Evolutionary conservation across 2,329 filamentous ascomycete genomes (phyloP).

Genomic region (Arachnomyces sp.): DNA sequence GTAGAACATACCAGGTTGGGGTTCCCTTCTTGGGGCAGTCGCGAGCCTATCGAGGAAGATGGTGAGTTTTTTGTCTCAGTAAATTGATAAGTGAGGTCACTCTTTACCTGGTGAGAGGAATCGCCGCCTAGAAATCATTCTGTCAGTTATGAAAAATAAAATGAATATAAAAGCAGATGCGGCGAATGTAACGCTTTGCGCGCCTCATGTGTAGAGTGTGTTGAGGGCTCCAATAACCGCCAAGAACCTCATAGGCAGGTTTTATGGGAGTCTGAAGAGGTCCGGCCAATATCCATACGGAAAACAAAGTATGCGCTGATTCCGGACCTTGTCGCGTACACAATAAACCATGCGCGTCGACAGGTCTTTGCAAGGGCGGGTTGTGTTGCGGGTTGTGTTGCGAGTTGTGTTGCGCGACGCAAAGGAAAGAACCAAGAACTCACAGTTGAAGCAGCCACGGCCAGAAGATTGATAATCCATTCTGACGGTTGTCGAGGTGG

Average conservation of each 20-base stretch:
- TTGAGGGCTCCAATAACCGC: neutral
- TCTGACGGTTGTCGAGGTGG: conserved; percentile 11
- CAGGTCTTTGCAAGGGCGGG: no score
- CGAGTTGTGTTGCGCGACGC: neutral
- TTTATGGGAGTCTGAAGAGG: no score
- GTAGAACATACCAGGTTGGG: conserved; percentile 67
- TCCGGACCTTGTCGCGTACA: no score
- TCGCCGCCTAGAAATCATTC: conserved; percentile 53
- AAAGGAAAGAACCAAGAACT: conserved; percentile 23
- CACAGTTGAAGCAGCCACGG: conserved; percentile 53
- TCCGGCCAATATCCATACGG: no score
- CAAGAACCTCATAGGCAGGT: no score
- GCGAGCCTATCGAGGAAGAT: conserved; percentile 58
- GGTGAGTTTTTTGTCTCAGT: no score
- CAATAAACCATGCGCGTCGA: no score
- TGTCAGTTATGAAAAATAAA: conserved; percentile 13
- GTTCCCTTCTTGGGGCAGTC: conserved; percentile 79
- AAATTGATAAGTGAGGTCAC: conserved; percentile 20
- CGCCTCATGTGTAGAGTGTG: neutral
- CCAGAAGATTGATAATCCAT: conserved; percentile 43
- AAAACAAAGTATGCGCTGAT: no score
- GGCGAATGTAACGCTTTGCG: neutral
- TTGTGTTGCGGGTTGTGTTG: no score
- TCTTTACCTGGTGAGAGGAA: conserved; percentile 62
- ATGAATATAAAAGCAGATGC: conserved; percentile 4